Conservation (phyloP, 129 eudicot genomes). For the Dittrichia graveolens region DNA sequence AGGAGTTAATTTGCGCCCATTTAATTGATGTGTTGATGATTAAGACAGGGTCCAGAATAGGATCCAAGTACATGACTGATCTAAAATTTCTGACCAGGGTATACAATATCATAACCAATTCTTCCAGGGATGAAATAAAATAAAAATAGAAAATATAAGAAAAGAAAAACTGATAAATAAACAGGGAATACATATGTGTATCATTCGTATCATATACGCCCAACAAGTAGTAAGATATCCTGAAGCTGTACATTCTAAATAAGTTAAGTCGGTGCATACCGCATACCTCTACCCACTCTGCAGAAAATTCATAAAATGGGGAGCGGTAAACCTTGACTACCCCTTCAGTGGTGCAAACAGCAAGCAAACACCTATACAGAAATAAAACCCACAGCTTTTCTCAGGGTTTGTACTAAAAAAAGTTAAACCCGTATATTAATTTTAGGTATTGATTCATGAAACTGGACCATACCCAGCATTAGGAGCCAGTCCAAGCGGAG, state of each 20-base stretch:
- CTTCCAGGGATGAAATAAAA: background rate
- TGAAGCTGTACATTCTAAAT: background rate
- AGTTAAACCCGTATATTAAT: background rate
- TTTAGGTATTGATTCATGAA: background rate
- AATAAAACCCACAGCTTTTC: background rate
- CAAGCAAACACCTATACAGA: constrained; percentile 76
- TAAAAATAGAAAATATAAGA: background rate
- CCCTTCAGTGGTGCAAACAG: constrained; percentile 85
- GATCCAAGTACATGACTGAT: background rate
- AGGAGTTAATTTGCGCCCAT: no score
- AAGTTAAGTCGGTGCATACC: constrained; percentile 41
- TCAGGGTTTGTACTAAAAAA: background rate
- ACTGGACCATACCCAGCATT: constrained; percentile 59
- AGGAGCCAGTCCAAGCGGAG: constrained; percentile 76
- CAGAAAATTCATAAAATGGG: constrained; percentile 68
- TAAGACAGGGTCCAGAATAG: background rate
- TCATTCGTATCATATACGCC: background rate
- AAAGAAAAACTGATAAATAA: no score
- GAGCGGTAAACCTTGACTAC: constrained; percentile 74
- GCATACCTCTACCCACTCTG: constrained; percentile 91
- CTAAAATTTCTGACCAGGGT: background rate
- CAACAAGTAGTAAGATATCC: background rate
- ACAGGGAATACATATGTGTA: background rate
- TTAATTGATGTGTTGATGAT: background rate
- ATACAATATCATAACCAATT: background rate